Evolutionary conservation across 208 protist species (phyloP), one percentile per base, ranked within the genome.

Genomic region (Acanthamoeba culbertsoni): DNA sequence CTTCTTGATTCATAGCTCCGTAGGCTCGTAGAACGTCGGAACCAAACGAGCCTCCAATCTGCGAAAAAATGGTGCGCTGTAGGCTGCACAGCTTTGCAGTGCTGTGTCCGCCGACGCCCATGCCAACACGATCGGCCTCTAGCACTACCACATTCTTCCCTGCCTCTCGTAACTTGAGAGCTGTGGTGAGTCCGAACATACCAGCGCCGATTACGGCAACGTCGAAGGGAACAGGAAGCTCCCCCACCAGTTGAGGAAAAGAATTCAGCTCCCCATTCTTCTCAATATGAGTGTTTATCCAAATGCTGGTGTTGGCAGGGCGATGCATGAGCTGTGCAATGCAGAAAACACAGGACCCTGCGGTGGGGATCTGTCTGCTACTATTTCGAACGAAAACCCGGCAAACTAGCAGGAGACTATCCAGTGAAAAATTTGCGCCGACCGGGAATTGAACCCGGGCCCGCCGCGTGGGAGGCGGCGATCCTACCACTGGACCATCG

Each of bases 31-130:
- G 23, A 1, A 59, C 79, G 33, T 89, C 79, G 14, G 42, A 28
- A 18, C 37, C 28, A 35, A 89, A 59, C 79, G 59, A 46, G 51
- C 16, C 23, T 12, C 33, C 20, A 14, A 89, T 59, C 48, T 65
- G 28, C 2, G 79, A 31, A 31, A 51, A 65, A 28, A 59, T 46
- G 40, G 33, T 59, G 79, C 79, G 45, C 37, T 89, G 79, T 23
- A 89, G 48, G 53, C 51, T 68, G 51, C 79, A 68, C 1, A 89
- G 79, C 79, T 89, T 89, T 43, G 79, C 79, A 7, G 79, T 89
- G 79, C 51, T 89, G 79, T 46, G 63, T n/a, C 51, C 79, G 48
- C 51, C 45, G 33, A 89, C 53, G 46, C 79, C 79, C 79, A 59
- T 89, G 79, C 79, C 79, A 28, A 89, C 79, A 4, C 79, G 28